Conservation (phyloP, 495 filamentous ascomycete genomes). For the Aspergillus diversus region DNA sequence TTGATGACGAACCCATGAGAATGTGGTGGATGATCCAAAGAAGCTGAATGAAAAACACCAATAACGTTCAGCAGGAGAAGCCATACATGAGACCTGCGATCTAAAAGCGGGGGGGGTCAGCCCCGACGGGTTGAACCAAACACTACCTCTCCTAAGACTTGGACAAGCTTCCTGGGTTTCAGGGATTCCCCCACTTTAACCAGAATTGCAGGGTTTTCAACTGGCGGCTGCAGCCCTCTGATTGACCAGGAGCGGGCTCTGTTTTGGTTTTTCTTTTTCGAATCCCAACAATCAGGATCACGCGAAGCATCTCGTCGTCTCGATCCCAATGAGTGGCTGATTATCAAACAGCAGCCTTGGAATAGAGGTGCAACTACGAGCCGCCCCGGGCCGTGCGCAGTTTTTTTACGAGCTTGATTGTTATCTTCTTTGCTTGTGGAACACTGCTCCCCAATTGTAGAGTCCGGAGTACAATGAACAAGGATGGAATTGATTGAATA, state of each 20-base stretch:
- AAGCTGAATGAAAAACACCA: not conserved
- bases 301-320: conserved; percentile 10
- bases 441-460: not conserved
- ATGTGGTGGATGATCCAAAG: conserved; percentile 1
- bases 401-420: not conserved
- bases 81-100: not conserved
- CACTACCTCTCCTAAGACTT: conserved; percentile 16
- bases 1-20: not conserved
- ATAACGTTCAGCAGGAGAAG: not conserved
- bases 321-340: conserved; percentile 2
- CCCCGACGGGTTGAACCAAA: conserved; percentile 14
- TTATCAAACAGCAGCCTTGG: not conserved
- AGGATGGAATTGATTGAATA: not conserved
- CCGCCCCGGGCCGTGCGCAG: not conserved
- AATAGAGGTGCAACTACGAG: not conserved
- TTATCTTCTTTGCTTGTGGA: not conserved
- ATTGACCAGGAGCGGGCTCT: conserved; percentile 15
- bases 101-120: conserved; percentile 7
- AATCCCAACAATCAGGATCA: conserved; percentile 26
- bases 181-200: conserved; percentile 28
- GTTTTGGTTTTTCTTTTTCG: conserved; percentile 16
- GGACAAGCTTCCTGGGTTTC: conserved; percentile 33
- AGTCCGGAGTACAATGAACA: not conserved
- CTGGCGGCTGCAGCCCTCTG: conserved; percentile 11
- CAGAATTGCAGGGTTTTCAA: conserved; percentile 5